Base-by-base conservation (phyloP, 257 asterid genomes). In the Solanum sitiens region DNA sequence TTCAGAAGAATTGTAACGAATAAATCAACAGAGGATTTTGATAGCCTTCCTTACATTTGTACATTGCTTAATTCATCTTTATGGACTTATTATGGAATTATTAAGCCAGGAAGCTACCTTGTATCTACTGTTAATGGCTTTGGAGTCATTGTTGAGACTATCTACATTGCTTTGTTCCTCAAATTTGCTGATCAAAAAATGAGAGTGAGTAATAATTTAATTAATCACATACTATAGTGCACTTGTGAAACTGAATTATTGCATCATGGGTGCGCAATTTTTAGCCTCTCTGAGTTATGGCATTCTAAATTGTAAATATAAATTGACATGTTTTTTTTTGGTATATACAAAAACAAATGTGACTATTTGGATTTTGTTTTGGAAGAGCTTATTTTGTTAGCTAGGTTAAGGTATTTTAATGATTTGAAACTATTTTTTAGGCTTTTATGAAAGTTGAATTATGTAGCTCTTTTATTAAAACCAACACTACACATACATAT, bases 11-110 rank as follows among this genome's bases (percentile, higher is more conserved):
- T 92, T 45, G 89, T 89, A n/a, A 86, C 83, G 90, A 56, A 50
- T 12, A 45, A 83, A 39, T 86, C 91, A 7, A 91, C 91, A 0
- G 91, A 91, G 30, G 92, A 91, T 18, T 91, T 90, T 86, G 89
- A 88, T 6, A 89, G 92, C 80, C 79, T 90, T 82, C 94, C 94
- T 2, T 92, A 92, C 73, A 89, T 92, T 20, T 84, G 87, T 74
- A 50, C 90, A 59, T 76, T 92, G 65, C 89, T 92, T 2, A 88
- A 79, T 82, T 84, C 91, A 53, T 87, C 90, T 5, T 68, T 92
- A 7, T 92, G 94, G 94, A 89, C 92, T 73, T 92, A 89, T 32
- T 92, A 92, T 82, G 94, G 94, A 3, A 8, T 90, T 45, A 73
- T 87, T 8, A 88, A 82, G 56, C 92, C 92, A 8, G 91, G 87